Base-by-base conservation (phyloP, 176 grass and related monocot genomes). In the Saccharum spontaneum region DNA sequence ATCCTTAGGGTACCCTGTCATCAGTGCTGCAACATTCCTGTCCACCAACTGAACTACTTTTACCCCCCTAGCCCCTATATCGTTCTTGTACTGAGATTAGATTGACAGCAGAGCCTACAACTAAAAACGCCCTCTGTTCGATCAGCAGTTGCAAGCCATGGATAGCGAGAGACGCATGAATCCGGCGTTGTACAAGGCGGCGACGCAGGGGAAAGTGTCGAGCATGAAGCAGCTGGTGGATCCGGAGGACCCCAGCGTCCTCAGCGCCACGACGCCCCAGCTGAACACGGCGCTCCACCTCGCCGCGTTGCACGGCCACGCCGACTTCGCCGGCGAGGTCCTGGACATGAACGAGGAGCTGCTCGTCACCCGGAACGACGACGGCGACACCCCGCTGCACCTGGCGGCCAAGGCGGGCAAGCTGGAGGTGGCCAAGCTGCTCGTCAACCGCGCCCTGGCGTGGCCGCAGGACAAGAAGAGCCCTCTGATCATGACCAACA, bases 351-450 rank as follows among this genome's bases (percentile, higher is more conserved):
- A 72, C 8, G 40, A 59, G 8, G 30, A 67, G 38, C 67, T 90
- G 36, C 78, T 94, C 67, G 50, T 79, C 39, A 28, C 41, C 68
- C 60, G 18, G 59, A 92, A 92, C 52, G 71, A 34, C 16, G 83
- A 92, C 34, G 86, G 75, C 15, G 88, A 95, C 67, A 95, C 93
- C 31, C 88, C 93, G 40, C 72, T 95, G 83, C 93, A 95, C 63
- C 61, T 92, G 18, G 90, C 90, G 38, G 86, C 80, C 10, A 84
- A 79, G 74, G 39, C 24, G 7, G 93, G 93, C 22, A 85, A 87
- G 78, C 16, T 66, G 18, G 66, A 87, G 20, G 76, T 85, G 46
- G 79, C 33, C 0, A 30, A 20, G 8, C 44, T 79, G 52, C 72
- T 95, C 63, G 77, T 84, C 52, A 1, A 0, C 66, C 45, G 22